These are phyloP conservation scores for Arthroderma sp. DNA, from an alignment of 2,329 filamentous ascomycete species.

Conservation along the genomic window DNA sequence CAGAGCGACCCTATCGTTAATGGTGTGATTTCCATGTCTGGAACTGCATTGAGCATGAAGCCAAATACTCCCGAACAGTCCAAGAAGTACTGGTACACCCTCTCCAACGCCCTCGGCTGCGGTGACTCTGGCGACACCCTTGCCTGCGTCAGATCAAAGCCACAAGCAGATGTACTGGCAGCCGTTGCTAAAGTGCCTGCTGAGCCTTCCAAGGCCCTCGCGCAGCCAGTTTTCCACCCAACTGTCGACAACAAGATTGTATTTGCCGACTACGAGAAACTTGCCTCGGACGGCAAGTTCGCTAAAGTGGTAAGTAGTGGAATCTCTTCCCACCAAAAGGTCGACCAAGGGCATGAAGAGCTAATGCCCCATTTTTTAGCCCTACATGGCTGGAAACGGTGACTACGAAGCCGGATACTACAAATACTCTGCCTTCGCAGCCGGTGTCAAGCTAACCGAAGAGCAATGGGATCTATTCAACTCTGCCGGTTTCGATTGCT, in stretches of 20 bases:
- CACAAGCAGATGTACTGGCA: slow-evolving; percentile 2
- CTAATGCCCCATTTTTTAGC: slow-evolving; percentile 12
- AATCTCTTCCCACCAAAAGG: background rate
- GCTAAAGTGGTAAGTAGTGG: slow-evolving; percentile 18
- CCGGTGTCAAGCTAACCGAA: slow-evolving; percentile 9
- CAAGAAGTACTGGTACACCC: slow-evolving; percentile 6
- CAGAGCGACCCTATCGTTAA: slow-evolving; percentile 10
- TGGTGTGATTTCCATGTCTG: slow-evolving; percentile 10
- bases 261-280: slow-evolving; percentile 26
- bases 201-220: slow-evolving; percentile 4
- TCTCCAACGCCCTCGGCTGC: slow-evolving; percentile 8
- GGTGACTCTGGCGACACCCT: slow-evolving; percentile 4
- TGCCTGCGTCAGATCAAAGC: slow-evolving; percentile 8
- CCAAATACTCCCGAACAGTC: slow-evolving; percentile 12
- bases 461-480: slow-evolving; percentile 10
- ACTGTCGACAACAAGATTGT: slow-evolving; percentile 25
- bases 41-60: slow-evolving; percentile 20
- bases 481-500: slow-evolving; percentile 16
- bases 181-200: slow-evolving; percentile 6
- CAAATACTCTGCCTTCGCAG: slow-evolving; percentile 11
- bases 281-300: slow-evolving; percentile 18
- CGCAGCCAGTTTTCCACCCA: slow-evolving; percentile 26
- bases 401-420: slow-evolving; percentile 17
- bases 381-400: slow-evolving; percentile 4
- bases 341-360: background rate